Evolutionary conservation across 345 rosid species (phyloP), one percentile per base, ranked within the genome.

Genomic region (Euphorbia tirucalli): DNA sequence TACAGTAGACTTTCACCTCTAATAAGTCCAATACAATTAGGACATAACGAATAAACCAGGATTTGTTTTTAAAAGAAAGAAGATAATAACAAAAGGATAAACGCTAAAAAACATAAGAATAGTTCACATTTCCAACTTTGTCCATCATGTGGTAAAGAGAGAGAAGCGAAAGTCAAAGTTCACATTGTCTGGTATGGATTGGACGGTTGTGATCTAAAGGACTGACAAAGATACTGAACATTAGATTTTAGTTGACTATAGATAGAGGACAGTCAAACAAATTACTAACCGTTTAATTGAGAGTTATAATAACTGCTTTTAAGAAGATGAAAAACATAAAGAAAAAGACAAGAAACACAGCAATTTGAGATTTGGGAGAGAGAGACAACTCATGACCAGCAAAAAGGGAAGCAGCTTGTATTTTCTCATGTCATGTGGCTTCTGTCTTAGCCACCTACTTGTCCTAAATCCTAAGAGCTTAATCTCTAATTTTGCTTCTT

Each of bases 331-430:
- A 77, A 37, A 85, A 82, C 88, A 82, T 66, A 75, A 75, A 77
- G 68, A 71, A 84, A 79, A 83, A 72, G 89, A 88, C 90, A 88
- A 71, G 46, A 75, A 75, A 81, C 86, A 85, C 85, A 85, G 83
- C 83, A 75, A 69, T 52, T 79, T 68, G 70, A 77, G 77, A 75
- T 57, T 74, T 71, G 83, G 75, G 76, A 73, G 73, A 74, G 75
- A 73, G 73, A 71, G 82, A 78, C 84, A 76, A 77, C 80, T 76
- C 76, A 72, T 78, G 83, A 76, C 81, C 74, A 69, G 74, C 83
- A 82, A 82, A 82, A 83, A 77, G 73, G 66, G 37, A 32, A 28
- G n/a, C 52, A 77, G 71, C 72, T 74, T 75, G 78, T 64, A 70
- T 72, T 76, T 78, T 80, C 60, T 75, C 50, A 27, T 80, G 80